Evolutionary conservation across 495 filamentous ascomycete species (phyloP), one percentile per base, ranked within the genome.

Genomic region (Trichoderma gamsii): DNA sequence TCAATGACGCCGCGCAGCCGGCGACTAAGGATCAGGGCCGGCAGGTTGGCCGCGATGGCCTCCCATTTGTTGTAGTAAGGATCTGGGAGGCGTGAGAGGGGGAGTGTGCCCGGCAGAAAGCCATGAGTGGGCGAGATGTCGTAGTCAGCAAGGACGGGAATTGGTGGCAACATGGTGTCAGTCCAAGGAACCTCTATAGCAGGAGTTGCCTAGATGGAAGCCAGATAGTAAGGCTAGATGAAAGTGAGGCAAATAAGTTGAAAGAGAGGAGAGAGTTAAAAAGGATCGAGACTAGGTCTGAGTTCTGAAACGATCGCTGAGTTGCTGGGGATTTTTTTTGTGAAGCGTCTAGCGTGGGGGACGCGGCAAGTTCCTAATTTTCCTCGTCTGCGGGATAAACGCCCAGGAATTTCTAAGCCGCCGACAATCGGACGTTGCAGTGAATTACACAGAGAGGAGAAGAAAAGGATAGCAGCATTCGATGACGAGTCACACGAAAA

Each of bases 31-130:
- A 97, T 86, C 70, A 99, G 81, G 11, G 86, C 84, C 77, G 97
- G 95, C n/a, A 99, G 78, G 73, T 97, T 96, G 46, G 86, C 82
- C 25, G 87, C 85, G 35, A 97, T 83, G 68, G 86, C 82, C 79
- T 99, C 95, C 95, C 95, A 99, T 72, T 90, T 90, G 71, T 87
- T 85, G 77, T 97, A 99, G 82, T 97, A 98, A 0, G 88, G 85
- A 72, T 97, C 88, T 15, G 93, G 90, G 43, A 98, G 85, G 66
- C 84, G 74, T 66, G 90, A 86, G 68, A 98, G 81, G 41, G 95
- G 96, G n/a, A 88, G 79, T 70, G 92, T 87, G 35, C 88, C 77
- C 0, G 95, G 91, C 51, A 99, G 89, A 79, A 99, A 99, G 70
- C 95, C 95, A 81, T 91, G 82, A 63, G 88, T 82, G 52, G 88